Conservation (phyloP, 768 basidiomycete genomes). For the Cystofilobasidium capitatum region DNA sequence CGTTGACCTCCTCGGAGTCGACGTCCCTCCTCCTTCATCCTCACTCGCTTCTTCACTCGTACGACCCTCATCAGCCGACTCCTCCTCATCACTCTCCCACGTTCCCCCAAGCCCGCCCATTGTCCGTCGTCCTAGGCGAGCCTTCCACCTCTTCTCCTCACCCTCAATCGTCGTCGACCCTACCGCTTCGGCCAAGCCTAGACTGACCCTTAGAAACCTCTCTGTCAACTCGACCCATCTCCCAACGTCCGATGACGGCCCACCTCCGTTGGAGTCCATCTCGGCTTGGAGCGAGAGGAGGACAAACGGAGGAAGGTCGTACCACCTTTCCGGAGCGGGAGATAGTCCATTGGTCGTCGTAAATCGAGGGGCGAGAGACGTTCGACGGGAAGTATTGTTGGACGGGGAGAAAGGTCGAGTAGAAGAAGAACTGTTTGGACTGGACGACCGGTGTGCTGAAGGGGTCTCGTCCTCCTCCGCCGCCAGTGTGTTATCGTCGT, state of each 20-base stretch:
- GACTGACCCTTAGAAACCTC: background rate
- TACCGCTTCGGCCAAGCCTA: background rate
- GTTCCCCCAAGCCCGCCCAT: background rate
- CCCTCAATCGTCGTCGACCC: background rate
- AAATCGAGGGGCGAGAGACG: background rate
- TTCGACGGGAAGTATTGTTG: background rate
- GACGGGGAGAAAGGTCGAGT: background rate
- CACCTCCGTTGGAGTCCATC: too few relatives aligned
- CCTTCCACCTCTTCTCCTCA: background rate
- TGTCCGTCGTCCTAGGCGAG: background rate
- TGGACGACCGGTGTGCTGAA: too few relatives aligned
- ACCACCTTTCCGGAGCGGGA: background rate
- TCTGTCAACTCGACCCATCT: background rate
- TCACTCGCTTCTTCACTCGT: background rate
- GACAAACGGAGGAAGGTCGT: background rate
- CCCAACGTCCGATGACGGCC: background rate
- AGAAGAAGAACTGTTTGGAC: too few relatives aligned
- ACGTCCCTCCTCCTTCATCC: background rate
- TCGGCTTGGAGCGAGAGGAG: background rate
- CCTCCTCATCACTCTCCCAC: slow-evolving; percentile 1
- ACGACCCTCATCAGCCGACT: background rate
- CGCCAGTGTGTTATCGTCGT: too few relatives aligned
- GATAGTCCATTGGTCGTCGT: background rate
- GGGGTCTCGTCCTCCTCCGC: too few relatives aligned
- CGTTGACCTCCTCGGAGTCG: background rate